A percentile compares a stretch with the other conserved stretches of the same genome.
Evolutionary conservation across 345 rosid genomes (phyloP).

Genomic region (Eucalyptus pauciflora): DNA sequence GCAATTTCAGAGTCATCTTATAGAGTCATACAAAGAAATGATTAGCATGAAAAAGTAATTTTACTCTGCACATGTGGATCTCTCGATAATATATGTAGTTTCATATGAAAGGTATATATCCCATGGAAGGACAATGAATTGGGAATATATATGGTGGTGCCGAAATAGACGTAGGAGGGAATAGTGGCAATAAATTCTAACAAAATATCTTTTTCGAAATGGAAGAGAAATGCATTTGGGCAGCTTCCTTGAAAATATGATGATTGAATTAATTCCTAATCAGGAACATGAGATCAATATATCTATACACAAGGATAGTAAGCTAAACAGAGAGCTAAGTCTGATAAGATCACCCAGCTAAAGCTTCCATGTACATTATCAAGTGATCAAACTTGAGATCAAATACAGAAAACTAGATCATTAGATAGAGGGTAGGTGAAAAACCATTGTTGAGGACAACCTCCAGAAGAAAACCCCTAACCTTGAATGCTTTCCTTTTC

Average conservation of each 20-base stretch:
- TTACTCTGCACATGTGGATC: not conserved
- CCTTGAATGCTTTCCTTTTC: not conserved
- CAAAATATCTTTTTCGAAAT: no score
- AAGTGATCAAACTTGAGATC: not conserved
- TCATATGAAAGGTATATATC: not conserved
- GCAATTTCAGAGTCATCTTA: not conserved
- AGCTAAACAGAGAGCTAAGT: not conserved
- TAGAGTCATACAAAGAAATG: not conserved
- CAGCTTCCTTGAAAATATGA: not conserved
- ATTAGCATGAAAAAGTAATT: not conserved
- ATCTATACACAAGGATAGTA: not conserved
- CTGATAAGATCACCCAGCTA: not conserved
- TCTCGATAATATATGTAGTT: not conserved
- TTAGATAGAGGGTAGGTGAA: accelerated
- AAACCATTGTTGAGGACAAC: not conserved
- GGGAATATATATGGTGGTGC: no score
- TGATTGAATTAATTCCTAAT: not conserved
- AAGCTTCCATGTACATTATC: not conserved
- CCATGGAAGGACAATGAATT: not conserved
- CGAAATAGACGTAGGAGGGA: no score
- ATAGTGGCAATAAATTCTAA: no score
- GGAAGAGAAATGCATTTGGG: no score
- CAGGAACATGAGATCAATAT: not conserved
- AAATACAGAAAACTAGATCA: not conserved
- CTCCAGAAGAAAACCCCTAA: not conserved